phyloP scores from a whole-genome alignment of 73 alveolate species.

The Tetrahymena borealis region DNA sequence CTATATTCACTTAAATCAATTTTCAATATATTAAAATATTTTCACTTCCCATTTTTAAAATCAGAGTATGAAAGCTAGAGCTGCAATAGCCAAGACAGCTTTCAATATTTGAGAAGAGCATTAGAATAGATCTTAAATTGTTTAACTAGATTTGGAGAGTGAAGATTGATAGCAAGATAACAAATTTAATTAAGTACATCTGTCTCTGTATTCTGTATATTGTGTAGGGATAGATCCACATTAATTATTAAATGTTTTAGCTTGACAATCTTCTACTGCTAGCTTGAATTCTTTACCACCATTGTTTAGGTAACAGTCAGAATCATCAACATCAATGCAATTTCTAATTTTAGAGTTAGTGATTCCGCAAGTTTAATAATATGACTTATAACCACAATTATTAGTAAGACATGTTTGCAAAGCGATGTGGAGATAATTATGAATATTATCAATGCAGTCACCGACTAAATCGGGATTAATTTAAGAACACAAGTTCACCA shows the following conservation, averaged over 20 bases:
- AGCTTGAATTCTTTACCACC: background rate
- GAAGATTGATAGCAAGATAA: background rate
- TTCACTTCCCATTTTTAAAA: too few species aligned
- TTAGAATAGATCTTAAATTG: background rate
- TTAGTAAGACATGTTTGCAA: background rate
- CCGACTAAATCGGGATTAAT: background rate
- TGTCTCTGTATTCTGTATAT: background rate
- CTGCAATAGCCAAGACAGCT: background rate
- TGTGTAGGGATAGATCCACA: background rate
- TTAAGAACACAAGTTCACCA: background rate
- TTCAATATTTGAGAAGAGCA: background rate
- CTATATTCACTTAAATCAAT: too few species aligned
- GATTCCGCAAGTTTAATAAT: background rate
- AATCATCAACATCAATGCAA: background rate
- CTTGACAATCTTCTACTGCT: background rate
- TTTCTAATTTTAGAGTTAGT: background rate
- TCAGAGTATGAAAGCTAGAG: background rate
- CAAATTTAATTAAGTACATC: background rate
- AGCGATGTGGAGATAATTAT: background rate
- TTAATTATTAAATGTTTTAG: background rate
- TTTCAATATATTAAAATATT: too few species aligned
- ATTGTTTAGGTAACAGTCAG: background rate
- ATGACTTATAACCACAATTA: background rate
- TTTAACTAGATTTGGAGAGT: background rate
- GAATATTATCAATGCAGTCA: background rate